These are phyloP conservation scores for Coemansia sp. DNA, from an alignment of 371 early-diverging fungal species.

Conservation along the genomic window DNA sequence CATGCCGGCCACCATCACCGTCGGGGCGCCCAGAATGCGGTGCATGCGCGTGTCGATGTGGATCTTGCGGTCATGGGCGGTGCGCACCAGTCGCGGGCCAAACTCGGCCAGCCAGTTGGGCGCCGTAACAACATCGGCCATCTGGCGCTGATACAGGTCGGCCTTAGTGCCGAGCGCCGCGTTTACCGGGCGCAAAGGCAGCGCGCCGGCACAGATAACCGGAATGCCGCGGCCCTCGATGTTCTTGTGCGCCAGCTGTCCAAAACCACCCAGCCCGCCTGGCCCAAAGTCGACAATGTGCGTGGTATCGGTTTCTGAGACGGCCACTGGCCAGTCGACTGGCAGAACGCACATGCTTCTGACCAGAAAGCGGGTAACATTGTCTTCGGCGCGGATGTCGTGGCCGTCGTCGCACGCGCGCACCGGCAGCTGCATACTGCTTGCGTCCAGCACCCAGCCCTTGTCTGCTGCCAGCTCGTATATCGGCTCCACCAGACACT, in stretches of 20 bases:
- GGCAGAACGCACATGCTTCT: slow-evolving; percentile 68
- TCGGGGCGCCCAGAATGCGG: slow-evolving; percentile 65
- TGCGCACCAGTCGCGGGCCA: slow-evolving; percentile 65
- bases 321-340: slow-evolving; percentile 80
- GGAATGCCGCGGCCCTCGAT: slow-evolving; percentile 91
- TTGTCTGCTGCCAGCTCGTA: slow-evolving; percentile 22
- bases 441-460: slow-evolving; percentile 55
- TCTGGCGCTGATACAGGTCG: slow-evolving; percentile 66
- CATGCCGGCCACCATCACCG: slow-evolving; percentile 54
- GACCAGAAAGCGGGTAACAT: slow-evolving; percentile 83
- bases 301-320: slow-evolving; percentile 62
- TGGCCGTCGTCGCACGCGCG: slow-evolving; percentile 68
- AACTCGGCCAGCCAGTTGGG: slow-evolving; percentile 86
- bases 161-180: slow-evolving; percentile 79
- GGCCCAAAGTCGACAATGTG: slow-evolving; percentile 95
- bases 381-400: slow-evolving; percentile 22
- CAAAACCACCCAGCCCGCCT: slow-evolving; percentile 78
- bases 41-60: slow-evolving; percentile 89
- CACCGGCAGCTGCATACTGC: slow-evolving; percentile 70
- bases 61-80: slow-evolving; percentile 53
- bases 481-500: slow-evolving; percentile 52
- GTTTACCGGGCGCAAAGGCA: slow-evolving; percentile 50
- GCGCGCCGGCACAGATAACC: slow-evolving; percentile 70
- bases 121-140: slow-evolving; percentile 63
- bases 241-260: slow-evolving; percentile 78